A percentile compares a stretch with the other conserved stretches of the same genome.
Conservation (phyloP, 352 stramenopile species). For the Achlya hypogyna region DNA sequence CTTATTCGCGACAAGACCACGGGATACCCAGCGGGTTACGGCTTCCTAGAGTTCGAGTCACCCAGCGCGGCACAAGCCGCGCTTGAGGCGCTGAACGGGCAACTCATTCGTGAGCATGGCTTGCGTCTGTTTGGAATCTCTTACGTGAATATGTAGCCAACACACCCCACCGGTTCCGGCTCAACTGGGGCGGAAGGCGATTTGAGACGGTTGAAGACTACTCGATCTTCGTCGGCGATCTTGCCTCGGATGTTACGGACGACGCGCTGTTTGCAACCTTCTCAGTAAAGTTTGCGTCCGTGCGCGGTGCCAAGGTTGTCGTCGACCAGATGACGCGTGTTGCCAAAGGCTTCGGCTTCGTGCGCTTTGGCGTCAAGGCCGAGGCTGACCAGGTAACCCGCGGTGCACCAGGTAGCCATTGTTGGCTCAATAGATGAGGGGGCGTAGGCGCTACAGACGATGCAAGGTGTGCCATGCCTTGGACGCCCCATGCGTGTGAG, state of each 20-base stretch:
- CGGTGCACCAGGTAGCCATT: neutral
- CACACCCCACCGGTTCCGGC: conserved; percentile 82
- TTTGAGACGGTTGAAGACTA: conserved; percentile 80
- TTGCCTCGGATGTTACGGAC: conserved; percentile 85
- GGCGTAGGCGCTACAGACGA: conserved; percentile 65
- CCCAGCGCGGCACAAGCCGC: conserved; percentile 74
- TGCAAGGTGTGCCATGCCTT: conserved; percentile 85
- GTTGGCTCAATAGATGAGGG: neutral
- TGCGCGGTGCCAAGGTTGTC: conserved; percentile 81
- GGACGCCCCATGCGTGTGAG: conserved; percentile 85
- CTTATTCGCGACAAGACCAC: conserved; percentile 87
- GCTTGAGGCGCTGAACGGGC: conserved; percentile 78
- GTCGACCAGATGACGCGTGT: conserved; percentile 82
- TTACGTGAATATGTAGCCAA: conserved; percentile 48
- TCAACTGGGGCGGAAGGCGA: conserved; percentile 87
- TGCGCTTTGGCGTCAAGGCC: conserved; percentile 82
- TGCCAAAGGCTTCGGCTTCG: conserved; percentile 89
- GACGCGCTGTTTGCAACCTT: conserved; percentile 82
- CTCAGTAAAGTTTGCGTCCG: conserved; percentile 59
- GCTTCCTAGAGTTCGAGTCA: conserved; percentile 86
- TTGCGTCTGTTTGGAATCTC: neutral
- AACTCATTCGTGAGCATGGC: conserved; percentile 64
- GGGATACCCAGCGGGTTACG: conserved; percentile 81
- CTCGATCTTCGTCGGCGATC: conserved; percentile 88
- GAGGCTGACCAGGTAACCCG: conserved; percentile 46